A percentile compares a stretch with the other conserved stretches of the same genome.
These are phyloP conservation scores for Silene conica DNA, from an alignment of 148 eudicot species.

Conservation along the genomic window DNA sequence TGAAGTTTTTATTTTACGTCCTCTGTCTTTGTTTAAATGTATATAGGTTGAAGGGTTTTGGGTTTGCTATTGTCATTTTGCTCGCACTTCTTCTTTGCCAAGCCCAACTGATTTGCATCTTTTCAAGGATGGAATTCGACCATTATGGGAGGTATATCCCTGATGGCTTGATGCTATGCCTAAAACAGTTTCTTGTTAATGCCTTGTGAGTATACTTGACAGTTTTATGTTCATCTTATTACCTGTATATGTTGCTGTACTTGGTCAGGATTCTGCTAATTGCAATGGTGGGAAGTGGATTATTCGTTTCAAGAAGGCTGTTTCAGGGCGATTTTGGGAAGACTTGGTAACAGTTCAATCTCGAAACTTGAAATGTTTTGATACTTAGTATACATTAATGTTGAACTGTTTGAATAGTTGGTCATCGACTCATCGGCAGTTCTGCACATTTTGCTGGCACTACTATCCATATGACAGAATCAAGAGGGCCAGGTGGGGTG, in stretches of 20 bases:
- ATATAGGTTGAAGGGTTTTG: constrained; percentile 91
- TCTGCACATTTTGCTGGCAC: neutral
- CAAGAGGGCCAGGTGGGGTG: neutral
- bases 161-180: constrained; percentile 12
- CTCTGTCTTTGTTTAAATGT: constrained; percentile 5
- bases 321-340: constrained; percentile 97
- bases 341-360: constrained; percentile 58
- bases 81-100: constrained; percentile 81
- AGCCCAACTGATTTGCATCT: constrained; percentile 96
- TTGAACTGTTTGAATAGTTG: neutral
- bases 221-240: constrained; percentile 1
- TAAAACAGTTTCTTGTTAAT: neutral
- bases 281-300: constrained; percentile 99
- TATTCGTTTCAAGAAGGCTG: constrained; percentile 83
- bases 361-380: neutral
- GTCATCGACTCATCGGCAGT: neutral
- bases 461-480: neutral
- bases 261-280: constrained; percentile 80
- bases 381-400: neutral
- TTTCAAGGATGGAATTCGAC: constrained; percentile 96
- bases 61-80: constrained; percentile 93
- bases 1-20: neutral
- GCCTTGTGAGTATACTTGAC: neutral
- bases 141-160: constrained; percentile 83
- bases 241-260: constrained; percentile 4